Evolutionary conservation across 2,329 filamentous ascomycete genomes (phyloP), one percentile per base, ranked within the genome.

Genomic region (Harringtonia aguacate): DNA sequence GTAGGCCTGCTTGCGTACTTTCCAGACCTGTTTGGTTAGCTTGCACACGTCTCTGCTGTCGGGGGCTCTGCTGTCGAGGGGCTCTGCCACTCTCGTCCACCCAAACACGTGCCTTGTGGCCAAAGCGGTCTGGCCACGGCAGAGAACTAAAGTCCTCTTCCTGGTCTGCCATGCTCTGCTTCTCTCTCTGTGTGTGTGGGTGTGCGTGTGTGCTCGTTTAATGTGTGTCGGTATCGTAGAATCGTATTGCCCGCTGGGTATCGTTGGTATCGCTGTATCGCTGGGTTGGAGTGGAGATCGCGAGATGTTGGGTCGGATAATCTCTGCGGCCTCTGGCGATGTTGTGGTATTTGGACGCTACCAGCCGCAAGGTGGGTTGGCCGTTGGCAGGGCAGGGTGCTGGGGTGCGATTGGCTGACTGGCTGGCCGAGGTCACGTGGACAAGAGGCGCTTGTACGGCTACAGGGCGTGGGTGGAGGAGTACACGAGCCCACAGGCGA

Each of bases 1-100:
- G 61, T 97, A 98, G 43, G 81, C 92, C 58, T 79, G 80, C 67
- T 98, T 98, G 58, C 92, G 79, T 35, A 94, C 89, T 74, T 98
- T 98, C 92, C 92, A 98, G 58, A 85, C 78, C 84, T 85, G 24
- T 7, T 27, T n/a, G 7, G 10, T 27, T 27, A 27, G 24, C 24
- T 10, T 27, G 6, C 7, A 7, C 24, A 6, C 10, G 24, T 27
- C 24, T 10, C 24, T 27, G 24, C 24, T 27, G 24, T 27, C 10
- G 24, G 7, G 6, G 24, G 6, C 24, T 36, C 15, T 36, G 17
- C 27, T 20, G 13, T 33, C 31, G 15, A n/a, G n/a, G n/a, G 8
- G 34, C 20, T 24, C 30, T 17, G 15, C n/a, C 18, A 9, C 8
- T 18, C 20, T 17, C 28, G 8, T 22, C n/a, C 24, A 10, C 10